Conservation (phyloP, 176 grass and related monocot genomes). For the Thalia dealbata region DNA sequence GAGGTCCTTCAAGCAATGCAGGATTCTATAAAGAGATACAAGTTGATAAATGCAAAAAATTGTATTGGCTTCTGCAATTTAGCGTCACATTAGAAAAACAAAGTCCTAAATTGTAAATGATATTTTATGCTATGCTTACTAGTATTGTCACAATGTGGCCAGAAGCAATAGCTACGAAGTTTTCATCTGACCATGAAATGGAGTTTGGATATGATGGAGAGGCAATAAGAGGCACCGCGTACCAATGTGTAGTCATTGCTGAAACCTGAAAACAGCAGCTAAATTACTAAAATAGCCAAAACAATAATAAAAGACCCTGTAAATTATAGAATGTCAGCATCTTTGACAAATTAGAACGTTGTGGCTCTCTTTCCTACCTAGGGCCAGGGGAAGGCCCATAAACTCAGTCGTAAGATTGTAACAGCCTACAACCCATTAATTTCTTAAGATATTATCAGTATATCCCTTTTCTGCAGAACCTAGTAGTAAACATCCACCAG, state of each 20-base stretch:
- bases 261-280: background rate
- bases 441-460: too few species aligned
- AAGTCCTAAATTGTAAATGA: background rate
- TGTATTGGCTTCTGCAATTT: background rate
- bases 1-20: constrained; percentile 45
- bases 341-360: too few species aligned
- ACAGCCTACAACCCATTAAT: too few species aligned
- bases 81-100: background rate
- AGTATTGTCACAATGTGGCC: constrained; percentile 70
- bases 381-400: too few species aligned
- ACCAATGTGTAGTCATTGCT: constrained; percentile 44
- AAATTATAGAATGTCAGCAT: too few species aligned
- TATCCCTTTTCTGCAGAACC: too few species aligned
- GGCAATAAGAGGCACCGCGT: constrained; percentile 48
- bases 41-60: background rate
- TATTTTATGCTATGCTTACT: constrained; percentile 24
- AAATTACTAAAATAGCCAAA: too few species aligned
- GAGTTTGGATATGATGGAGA: constrained; percentile 72
- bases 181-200: constrained; percentile 68
- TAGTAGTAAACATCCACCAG: too few species aligned
- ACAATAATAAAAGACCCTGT: too few species aligned
- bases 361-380: too few species aligned
- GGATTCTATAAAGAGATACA: constrained; percentile 39
- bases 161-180: constrained; percentile 73
- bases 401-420: too few species aligned